These are phyloP conservation scores for Trichophyton benhamiae DNA, from an alignment of 2,329 filamentous ascomycete species.

Conservation along the genomic window DNA sequence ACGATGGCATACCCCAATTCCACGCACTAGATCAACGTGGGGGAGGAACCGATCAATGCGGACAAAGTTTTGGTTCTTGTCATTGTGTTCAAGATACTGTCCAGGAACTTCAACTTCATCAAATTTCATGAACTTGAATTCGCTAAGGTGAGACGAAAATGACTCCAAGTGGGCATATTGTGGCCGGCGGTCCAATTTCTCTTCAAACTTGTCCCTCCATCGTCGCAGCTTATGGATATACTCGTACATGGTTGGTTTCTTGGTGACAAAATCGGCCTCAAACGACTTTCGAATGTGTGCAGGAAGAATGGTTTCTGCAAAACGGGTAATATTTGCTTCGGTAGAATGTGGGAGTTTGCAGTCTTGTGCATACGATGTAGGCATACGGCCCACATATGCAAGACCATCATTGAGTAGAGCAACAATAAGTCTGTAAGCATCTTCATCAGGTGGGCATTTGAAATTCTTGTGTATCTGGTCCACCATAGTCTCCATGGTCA, in stretches of 20 bases:
- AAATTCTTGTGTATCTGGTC: constrained; percentile 98
- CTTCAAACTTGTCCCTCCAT: constrained; percentile 96
- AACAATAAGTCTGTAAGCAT: constrained; percentile 95
- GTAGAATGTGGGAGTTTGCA: constrained; percentile 82
- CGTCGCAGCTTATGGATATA: constrained; percentile 94
- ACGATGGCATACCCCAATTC: constrained; percentile 80
- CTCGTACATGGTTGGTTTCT: constrained; percentile 94
- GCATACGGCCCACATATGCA: constrained; percentile 80
- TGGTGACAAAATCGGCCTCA: constrained; percentile 88
- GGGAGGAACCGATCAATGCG: constrained; percentile 94
- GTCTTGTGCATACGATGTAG: constrained; percentile 74
- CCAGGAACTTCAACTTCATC: constrained; percentile 97
- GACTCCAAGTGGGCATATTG: constrained; percentile 64
- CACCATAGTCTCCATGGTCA: constrained; percentile 99
- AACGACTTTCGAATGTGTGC: constrained; percentile 92
- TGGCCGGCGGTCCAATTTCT: constrained; percentile 79
- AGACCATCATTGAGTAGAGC: constrained; percentile 90
- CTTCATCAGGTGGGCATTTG: constrained; percentile 96
- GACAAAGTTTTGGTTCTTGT: constrained; percentile 98
- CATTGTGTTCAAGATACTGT: constrained; percentile 92
- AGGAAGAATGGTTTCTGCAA: constrained; percentile 90
- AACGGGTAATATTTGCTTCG: constrained; percentile 91
- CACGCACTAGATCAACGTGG: constrained; percentile 82
- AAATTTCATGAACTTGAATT: constrained; percentile 95
- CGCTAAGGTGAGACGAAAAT: constrained; percentile 82